Base-by-base conservation (phyloP, 768 basidiomycete genomes). In the Hericium rajendrae region DNA sequence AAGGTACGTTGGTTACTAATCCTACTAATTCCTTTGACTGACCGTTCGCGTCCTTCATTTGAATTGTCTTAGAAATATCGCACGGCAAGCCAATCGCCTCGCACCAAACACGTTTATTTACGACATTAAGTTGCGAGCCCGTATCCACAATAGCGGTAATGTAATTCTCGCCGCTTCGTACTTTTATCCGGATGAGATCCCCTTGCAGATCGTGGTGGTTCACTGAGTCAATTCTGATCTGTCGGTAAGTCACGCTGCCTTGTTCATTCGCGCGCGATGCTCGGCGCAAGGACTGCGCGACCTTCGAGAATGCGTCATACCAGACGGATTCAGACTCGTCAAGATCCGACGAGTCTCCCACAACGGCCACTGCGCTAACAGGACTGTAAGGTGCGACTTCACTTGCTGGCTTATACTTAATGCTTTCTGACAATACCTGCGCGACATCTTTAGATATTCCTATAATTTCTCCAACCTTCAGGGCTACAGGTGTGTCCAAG, bases 21-120 rank as follows among this genome's bases (percentile, higher is more conserved):
- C 69, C 69, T 50, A 52, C 51, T 8, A 68, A 52, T 2, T 57
- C 32, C 0, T 64, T 63, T 49, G 60, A 54, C 2, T 65, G 66
- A 2, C 70, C 69, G 59, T 70, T 72, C 0, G 67, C 69, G 53
- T 72, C 70, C n/a, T 57, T 54, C 58, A 65, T 58, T 22, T 32
- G 9, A 13, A 32, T 51, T 4, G 50, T 16, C 3, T 26, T 10
- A n/a, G 24, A 16, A 6, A 51, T 26, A 15, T 51, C 50, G 4
- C 22, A 11, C 4, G 50, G 50, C 15, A 26, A 11, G 13, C 50
- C 50, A 4, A 51, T 32, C 4, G 16, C 16, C 11, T 51, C 50
- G 4, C 32, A 6, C 50, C 50, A 51, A 8, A 51, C 50, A 4
- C 28, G 16, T 9, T 16, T 24, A 9, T 26, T 24, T 1, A 51